Evolutionary conservation across 805 yeast genomes (phyloP).

Genomic region (Spencermartinsiella europaea): DNA sequence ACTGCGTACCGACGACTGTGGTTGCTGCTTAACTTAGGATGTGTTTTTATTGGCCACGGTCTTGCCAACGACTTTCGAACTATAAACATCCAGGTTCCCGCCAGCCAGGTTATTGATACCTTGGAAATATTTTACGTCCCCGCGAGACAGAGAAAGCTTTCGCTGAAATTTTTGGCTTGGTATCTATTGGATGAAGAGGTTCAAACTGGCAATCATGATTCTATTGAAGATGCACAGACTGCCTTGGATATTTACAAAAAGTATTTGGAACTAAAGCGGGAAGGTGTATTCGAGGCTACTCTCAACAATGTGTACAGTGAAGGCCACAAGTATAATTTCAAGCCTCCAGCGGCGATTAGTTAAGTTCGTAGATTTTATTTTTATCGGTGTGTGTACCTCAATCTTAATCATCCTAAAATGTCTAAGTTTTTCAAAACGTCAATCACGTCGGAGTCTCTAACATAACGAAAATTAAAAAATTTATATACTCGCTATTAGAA

Average conservation of each 20-base stretch:
- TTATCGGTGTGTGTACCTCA: too few species aligned
- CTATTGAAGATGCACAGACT: slow-evolving; percentile 90
- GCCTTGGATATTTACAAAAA: slow-evolving; percentile 74
- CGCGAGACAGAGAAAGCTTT: slow-evolving; percentile 68
- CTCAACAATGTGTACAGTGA: slow-evolving; percentile 58
- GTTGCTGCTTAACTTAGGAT: slow-evolving; percentile 83
- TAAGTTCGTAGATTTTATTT: too few species aligned
- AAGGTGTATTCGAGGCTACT: slow-evolving; percentile 55
- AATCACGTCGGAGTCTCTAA: not conserved
- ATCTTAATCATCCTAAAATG: too few species aligned
- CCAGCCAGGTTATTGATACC: slow-evolving; percentile 82
- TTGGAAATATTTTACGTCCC: slow-evolving; percentile 71
- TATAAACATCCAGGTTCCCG: slow-evolving; percentile 86
- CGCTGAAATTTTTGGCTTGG: slow-evolving; percentile 83
- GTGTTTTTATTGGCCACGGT: slow-evolving; percentile 94
- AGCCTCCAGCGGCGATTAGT: slow-evolving; percentile 25
- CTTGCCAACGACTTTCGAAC: slow-evolving; percentile 86
- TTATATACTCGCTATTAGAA: too few species aligned
- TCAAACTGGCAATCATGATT: slow-evolving; percentile 92
- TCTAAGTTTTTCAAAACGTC: not conserved
- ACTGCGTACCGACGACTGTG: slow-evolving; percentile 85
- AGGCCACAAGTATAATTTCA: slow-evolving; percentile 34
- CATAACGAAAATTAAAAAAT: too few species aligned
- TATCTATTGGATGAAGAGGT: slow-evolving; percentile 67
- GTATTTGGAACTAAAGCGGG: slow-evolving; percentile 55